A percentile compares a stretch with the other conserved stretches of the same genome.
Evolutionary conservation across 2,329 filamentous ascomycete species (phyloP).

Genomic region (Colletotrichum endophyticum): DNA sequence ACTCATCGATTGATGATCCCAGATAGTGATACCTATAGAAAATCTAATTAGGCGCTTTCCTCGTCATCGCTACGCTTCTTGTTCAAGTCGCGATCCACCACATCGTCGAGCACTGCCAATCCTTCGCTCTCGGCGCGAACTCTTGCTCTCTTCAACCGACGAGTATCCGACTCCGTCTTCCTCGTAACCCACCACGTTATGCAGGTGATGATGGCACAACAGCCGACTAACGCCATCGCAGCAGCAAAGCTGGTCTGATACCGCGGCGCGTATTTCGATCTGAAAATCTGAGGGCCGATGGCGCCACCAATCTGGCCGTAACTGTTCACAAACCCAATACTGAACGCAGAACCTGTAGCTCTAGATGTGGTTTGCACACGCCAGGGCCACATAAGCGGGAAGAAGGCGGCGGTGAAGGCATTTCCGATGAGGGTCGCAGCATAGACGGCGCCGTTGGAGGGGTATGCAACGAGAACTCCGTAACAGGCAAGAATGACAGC

Average conservation of each 20-base stretch:
- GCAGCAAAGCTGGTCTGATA: conserved; percentile 47
- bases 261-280: conserved; percentile 46
- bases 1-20: neutral
- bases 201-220: conserved; percentile 44
- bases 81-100: conserved; percentile 31
- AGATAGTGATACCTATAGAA: neutral
- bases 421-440: conserved; percentile 50
- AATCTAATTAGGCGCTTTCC: neutral
- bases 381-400: conserved; percentile 58
- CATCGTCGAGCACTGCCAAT: conserved; percentile 47
- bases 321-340: conserved; percentile 54
- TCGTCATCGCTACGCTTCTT: neutral
- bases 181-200: conserved; percentile 51
- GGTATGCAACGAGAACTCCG: conserved; percentile 48
- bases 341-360: conserved; percentile 54
- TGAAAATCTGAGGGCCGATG: conserved; percentile 52
- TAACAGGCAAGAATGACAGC: conserved; percentile 49
- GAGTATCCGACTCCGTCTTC: conserved; percentile 47
- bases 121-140: conserved; percentile 43
- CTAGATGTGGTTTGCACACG: conserved; percentile 50
- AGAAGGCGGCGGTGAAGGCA: conserved; percentile 47
- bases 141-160: conserved; percentile 45
- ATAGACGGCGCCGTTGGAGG: conserved; percentile 50
- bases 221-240: conserved; percentile 47
- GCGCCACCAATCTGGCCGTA: conserved; percentile 55